phyloP scores from a whole-genome alignment of 495 filamentous ascomycete genomes.

The Cairneyella variabilis region DNA sequence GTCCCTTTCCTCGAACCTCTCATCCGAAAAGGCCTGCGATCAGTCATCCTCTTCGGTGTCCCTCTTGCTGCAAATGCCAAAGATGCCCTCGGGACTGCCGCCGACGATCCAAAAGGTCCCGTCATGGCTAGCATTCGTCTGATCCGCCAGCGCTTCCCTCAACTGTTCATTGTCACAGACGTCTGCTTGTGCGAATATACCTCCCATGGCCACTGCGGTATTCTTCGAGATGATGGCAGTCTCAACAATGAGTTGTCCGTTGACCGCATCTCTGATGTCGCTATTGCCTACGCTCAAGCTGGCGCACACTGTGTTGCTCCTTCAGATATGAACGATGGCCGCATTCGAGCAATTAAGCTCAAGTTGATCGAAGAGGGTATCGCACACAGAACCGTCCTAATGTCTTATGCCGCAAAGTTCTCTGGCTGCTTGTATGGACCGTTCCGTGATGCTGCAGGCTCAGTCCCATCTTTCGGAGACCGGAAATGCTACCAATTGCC shows the following conservation, averaged over 20 bases:
- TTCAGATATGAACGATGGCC: slow-evolving; percentile 98
- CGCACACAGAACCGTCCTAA: slow-evolving; percentile 82
- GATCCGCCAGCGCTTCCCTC: slow-evolving; percentile 75
- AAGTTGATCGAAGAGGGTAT: slow-evolving; percentile 91
- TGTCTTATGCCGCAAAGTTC: slow-evolving; percentile 98
- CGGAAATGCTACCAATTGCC: slow-evolving; percentile 95
- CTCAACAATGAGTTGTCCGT: slow-evolving; percentile 91
- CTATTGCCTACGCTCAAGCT: slow-evolving; percentile 85
- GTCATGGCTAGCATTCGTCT: slow-evolving; percentile 83
- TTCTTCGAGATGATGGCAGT: slow-evolving; percentile 83
- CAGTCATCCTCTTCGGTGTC: slow-evolving; percentile 94
- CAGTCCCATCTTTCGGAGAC: slow-evolving; percentile 88
- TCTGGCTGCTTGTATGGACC: slow-evolving; percentile 94
- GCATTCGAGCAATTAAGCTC: slow-evolving; percentile 92
- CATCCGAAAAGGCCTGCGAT: slow-evolving; percentile 80
- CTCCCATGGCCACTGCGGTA: slow-evolving; percentile 97
- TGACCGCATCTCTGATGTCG: slow-evolving; percentile 89
- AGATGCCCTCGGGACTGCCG: slow-evolving; percentile 87
- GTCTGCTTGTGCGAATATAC: slow-evolving; percentile 99
- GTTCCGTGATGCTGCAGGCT: slow-evolving; percentile 94
- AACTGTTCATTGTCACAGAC: slow-evolving; percentile 84
- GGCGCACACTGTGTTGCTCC: slow-evolving; percentile 96
- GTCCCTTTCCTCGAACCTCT: slow-evolving; percentile 81
- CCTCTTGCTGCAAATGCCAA: slow-evolving; percentile 75
- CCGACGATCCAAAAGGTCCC: slow-evolving; percentile 88